Base-by-base conservation (phyloP, 371 early-diverging fungal species). In the Mucor saturninus region DNA sequence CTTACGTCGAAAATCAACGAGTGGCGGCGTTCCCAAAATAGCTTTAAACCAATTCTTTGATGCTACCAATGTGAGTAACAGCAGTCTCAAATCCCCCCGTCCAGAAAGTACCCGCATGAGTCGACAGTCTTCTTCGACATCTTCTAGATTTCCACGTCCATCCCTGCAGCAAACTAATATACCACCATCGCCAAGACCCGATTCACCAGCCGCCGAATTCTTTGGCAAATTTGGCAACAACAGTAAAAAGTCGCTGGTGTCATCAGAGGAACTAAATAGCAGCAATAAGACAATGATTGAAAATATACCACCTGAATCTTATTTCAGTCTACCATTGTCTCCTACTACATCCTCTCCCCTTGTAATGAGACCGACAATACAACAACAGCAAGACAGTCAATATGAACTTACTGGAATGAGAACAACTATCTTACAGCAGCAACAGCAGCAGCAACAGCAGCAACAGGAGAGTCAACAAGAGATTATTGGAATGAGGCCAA, bases 1-100 rank as follows among this genome's bases (percentile, higher is more conserved):
- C 4, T n/a, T 80, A 10, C 67, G 79, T 30, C 66, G 72, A 49
- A 66, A 69, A 37, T 67, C 75, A 40, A 48, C 45, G n/a, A 62
- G 49, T 42, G 43, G 39, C 11, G 43, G 39, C 10, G 51, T 42
- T 6, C 61, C 56, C 8, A 50, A 42, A 38, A 31, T 64, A 28
- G 54, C 59, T 30, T 28, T 59, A 3, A 59, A 43, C 11, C 59
- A 59, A 14, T 49, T 61, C 28, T 65, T 65, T 29, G 67, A 55
- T 40, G 54, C 29, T 10, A 21, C 0, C 1, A 45, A 13, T 3
- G 51, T 43, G 9, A 55, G 45, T n/a, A 50, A 49, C 37, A 54
- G 38, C 21, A 54, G 61, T 38, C 32, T 46, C 21, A 52, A 52
- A 37, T 54, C 61, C 26, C 48, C 61, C n/a, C 35, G 40, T 11